Evolutionary conservation across 768 basidiomycete species (phyloP), one percentile per base, ranked within the genome.

Genomic region (Sporobolomyces phaffii): DNA sequence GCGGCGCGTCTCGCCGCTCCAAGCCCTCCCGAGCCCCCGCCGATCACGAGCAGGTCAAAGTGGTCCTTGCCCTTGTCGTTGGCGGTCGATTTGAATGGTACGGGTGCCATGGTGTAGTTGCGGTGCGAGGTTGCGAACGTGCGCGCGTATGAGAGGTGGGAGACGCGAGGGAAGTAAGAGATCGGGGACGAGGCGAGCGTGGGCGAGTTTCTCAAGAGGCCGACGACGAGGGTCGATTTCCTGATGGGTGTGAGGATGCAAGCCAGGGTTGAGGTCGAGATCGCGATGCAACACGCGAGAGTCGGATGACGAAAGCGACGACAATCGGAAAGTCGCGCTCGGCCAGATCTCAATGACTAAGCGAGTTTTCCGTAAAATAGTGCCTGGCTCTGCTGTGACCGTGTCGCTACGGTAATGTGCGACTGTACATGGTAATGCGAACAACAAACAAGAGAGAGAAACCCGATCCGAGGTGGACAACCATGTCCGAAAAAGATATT

Each of bases 1-100:
- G 90, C 90, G 18, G 94, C 96, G 62, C 96, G 86, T 66, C 96
- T 84, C 67, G 90, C 88, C 61, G 87, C 86, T 14, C 85, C 94
- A 38, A 90, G 85, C 64, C 94, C 96, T 64, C 91, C 96, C 65
- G 90, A 92, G 40, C 96, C 96, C 7, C 75, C 73, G 31, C 75
- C 75, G 52, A 75, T 72, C 29, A 75, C 75, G 47, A 75, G 17
- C 14, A 75, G 65, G 56, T 75, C 73, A 52, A 69, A 73, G 65
- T 75, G 68, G 54, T 60, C 61, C 40, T 45, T 31, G 45, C 69
- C 69, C 33, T 62, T 60, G 10, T 62, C 58, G 20, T 58, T n/a
- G 0, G 69, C 69, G n/a, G 18, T 43, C 20, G 64, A 65, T 38
- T 51, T 36, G 62, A 67, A 67, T 2, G 65, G 65, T 4, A 72